Percentiles rank a stretch among this genome's conserved stretches.
These are phyloP conservation scores for Cordyceps cicadae DNA, from an alignment of 2,329 filamentous ascomycete species.

Conservation along the genomic window DNA sequence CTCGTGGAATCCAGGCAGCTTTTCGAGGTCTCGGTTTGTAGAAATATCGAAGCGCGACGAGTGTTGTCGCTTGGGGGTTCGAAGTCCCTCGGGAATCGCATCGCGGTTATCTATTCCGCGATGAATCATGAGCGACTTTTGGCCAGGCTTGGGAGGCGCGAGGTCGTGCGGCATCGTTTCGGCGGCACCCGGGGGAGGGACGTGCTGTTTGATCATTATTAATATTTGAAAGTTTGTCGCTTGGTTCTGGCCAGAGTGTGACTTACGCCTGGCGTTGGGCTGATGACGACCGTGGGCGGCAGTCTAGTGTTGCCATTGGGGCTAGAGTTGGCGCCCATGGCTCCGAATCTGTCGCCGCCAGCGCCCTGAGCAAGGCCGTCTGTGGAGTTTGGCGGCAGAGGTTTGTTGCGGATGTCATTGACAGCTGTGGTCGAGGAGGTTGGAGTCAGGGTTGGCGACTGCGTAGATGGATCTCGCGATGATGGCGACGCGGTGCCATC, in stretches of 20 bases:
- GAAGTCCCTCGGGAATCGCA: conserved; percentile 78
- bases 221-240: neutral
- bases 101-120: conserved; percentile 86
- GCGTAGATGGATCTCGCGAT: conserved; percentile 43
- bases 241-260: neutral
- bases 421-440: conserved; percentile 84
- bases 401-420: conserved; percentile 78
- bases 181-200: conserved; percentile 83
- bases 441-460: conserved; percentile 64
- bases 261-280: conserved; percentile 82
- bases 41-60: conserved; percentile 98
- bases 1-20: conserved; percentile 95
- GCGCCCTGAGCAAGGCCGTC: conserved; percentile 26
- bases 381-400: conserved; percentile 51
- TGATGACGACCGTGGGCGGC: conserved; percentile 86
- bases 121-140: conserved; percentile 82
- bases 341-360: conserved; percentile 35
- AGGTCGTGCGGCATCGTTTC: conserved; percentile 98
- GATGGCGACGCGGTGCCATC: conserved; percentile 76
- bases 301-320: conserved; percentile 37
- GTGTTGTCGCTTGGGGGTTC: conserved; percentile 93
- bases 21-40: conserved; percentile 91
- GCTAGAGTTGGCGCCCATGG: conserved; percentile 26
- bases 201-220: conserved; percentile 52
- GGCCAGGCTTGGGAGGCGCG: conserved; percentile 81